Conservation (phyloP, 305 asterid genomes). For the Solanum hybrid region DNA sequence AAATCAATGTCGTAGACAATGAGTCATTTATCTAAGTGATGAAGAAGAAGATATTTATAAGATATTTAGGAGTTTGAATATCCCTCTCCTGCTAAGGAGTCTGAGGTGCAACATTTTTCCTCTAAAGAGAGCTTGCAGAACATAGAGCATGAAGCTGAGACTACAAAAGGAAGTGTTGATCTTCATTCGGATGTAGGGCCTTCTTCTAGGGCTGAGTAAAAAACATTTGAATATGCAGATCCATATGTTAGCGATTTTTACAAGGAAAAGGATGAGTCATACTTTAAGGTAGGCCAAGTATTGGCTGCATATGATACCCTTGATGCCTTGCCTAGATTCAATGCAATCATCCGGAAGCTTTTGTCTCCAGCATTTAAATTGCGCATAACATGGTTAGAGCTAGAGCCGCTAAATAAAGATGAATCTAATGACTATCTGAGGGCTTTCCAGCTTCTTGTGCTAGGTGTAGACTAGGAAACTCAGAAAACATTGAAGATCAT, state of each 20-base stretch:
- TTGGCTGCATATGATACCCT: neutral
- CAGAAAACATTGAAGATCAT: neutral
- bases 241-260: neutral
- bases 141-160: neutral
- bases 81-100: neutral
- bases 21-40: neutral
- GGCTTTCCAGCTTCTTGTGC: neutral
- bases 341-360: neutral
- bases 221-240: neutral
- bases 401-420: neutral
- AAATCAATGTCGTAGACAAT: neutral
- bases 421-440: neutral
- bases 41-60: neutral
- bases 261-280: neutral
- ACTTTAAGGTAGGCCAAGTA: neutral
- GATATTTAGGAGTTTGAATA: neutral
- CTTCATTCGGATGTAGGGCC: neutral
- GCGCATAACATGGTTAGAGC: neutral
- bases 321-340: neutral
- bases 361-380: neutral
- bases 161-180: neutral
- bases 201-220: neutral
- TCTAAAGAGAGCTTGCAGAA: neutral
- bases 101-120: neutral
- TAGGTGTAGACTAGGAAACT: neutral